These are phyloP conservation scores for Penicillium pancosmium DNA, from an alignment of 495 filamentous ascomycete genomes.

Conservation along the genomic window DNA sequence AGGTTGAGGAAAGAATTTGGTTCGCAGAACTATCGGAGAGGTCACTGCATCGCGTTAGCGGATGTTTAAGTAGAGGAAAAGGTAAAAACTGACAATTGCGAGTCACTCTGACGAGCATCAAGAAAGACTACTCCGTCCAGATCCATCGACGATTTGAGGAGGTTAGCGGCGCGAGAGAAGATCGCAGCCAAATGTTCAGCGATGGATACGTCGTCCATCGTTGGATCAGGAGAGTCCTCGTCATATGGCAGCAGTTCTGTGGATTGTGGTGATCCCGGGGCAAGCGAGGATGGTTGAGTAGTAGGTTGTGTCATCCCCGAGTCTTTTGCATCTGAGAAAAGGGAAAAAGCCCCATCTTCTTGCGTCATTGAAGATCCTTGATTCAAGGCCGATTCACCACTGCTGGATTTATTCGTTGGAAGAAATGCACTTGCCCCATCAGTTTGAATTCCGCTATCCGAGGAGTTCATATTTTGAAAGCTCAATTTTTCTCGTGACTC, in stretches of 20 bases:
- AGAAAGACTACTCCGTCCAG: conserved; percentile 42
- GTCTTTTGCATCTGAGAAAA: conserved; percentile 2
- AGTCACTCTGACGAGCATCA: conserved; percentile 26
- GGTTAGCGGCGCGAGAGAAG: conserved; percentile 34
- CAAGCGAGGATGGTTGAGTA: conserved; percentile 12
- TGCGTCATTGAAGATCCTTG: neutral
- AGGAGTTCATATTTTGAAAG: conserved; percentile 1
- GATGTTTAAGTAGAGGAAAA: neutral
- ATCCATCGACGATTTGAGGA: conserved; percentile 39
- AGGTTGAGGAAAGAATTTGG: neutral
- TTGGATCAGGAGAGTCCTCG: neutral
- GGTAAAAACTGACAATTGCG: conserved; percentile 10
- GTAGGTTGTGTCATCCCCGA: neutral
- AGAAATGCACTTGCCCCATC: neutral
- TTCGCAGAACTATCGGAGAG: neutral
- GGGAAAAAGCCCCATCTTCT: neutral
- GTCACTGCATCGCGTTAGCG: neutral
- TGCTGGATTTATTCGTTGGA: neutral
- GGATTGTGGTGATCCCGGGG: conserved; percentile 7
- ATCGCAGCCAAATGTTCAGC: conserved; percentile 24
- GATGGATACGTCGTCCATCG: conserved; percentile 7
- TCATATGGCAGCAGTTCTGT: neutral
- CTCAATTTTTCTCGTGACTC: neutral
- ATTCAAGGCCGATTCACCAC: neutral
- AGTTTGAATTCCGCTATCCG: neutral